Conservation (phyloP, 1,139 yeast genomes). For the Debaryomycetaceae sp. region DNA sequence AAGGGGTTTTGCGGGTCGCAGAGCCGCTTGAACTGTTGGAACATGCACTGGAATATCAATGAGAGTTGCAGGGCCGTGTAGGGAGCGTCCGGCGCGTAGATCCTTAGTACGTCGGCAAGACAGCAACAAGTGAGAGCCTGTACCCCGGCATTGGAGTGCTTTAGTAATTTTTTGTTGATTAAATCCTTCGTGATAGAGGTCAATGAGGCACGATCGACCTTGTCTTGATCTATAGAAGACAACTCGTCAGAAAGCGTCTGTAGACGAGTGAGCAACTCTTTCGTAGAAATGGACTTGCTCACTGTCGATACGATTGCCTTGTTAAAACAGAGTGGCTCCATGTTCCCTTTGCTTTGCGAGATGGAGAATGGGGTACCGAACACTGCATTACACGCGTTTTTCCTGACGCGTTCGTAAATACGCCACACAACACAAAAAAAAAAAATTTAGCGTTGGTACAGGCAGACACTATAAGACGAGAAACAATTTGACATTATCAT, state of each 20-base stretch:
- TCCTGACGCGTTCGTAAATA: conserved; percentile 3
- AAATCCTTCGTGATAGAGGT: conserved; percentile 48
- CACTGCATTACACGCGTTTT: neutral
- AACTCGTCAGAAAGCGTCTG: conserved; percentile 58
- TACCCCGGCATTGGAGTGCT: conserved; percentile 64
- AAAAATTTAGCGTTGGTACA: no score
- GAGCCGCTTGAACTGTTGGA: conserved; percentile 57
- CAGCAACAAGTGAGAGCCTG: conserved; percentile 73
- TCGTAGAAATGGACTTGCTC: conserved; percentile 50
- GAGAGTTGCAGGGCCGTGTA: conserved; percentile 61
- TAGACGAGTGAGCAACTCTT: conserved; percentile 45
- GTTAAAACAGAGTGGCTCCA: conserved; percentile 26
- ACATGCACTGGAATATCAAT: conserved; percentile 58
- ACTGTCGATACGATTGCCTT: conserved; percentile 53
- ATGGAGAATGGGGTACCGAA: no score
- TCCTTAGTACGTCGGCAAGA: conserved; percentile 67
- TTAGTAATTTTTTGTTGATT: conserved; percentile 52
- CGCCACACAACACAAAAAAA: conserved; percentile 3
- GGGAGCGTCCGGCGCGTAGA: conserved; percentile 92
- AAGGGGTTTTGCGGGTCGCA: conserved; percentile 60
- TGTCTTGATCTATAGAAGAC: conserved; percentile 57
- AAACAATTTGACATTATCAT: no score
- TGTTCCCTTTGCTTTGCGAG: no score
- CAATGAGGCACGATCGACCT: conserved; percentile 42
- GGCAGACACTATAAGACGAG: no score